These are phyloP conservation scores for Verticillium nubilum DNA, from an alignment of 2,329 filamentous ascomycete species.

Conservation along the genomic window DNA sequence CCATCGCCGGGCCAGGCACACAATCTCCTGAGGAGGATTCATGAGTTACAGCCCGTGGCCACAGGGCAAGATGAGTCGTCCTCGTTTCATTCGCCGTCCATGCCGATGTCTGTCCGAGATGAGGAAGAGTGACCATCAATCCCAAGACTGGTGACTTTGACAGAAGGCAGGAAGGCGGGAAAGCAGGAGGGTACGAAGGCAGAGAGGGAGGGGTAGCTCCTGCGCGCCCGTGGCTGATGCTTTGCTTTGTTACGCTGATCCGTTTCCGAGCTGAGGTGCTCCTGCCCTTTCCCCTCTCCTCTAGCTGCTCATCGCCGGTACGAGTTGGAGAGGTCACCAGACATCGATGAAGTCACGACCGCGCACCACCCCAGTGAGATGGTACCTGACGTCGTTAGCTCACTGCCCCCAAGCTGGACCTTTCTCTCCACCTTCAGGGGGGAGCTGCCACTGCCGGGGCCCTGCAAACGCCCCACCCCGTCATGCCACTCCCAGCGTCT, in stretches of 20 bases:
- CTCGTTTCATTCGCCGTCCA: background rate
- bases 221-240: background rate
- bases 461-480: background rate
- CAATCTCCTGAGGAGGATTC: no score
- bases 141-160: background rate
- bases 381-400: background rate
- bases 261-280: background rate
- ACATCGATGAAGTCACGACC: background rate
- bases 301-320: background rate
- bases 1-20: background rate
- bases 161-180: background rate
- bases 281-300: background rate
- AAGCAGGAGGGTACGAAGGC: background rate
- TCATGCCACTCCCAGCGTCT: slow-evolving; percentile 1
- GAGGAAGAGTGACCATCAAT: background rate
- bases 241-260: background rate
- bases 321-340: background rate
- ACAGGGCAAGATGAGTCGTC: background rate
- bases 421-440: background rate
- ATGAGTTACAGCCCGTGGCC: no score
- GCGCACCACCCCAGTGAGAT: background rate
- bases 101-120: background rate
- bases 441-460: background rate
- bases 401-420: background rate
- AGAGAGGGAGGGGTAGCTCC: background rate